Evolutionary conservation across 2,329 filamentous ascomycete genomes (phyloP).

Genomic region (Talaromyces sp.): DNA sequence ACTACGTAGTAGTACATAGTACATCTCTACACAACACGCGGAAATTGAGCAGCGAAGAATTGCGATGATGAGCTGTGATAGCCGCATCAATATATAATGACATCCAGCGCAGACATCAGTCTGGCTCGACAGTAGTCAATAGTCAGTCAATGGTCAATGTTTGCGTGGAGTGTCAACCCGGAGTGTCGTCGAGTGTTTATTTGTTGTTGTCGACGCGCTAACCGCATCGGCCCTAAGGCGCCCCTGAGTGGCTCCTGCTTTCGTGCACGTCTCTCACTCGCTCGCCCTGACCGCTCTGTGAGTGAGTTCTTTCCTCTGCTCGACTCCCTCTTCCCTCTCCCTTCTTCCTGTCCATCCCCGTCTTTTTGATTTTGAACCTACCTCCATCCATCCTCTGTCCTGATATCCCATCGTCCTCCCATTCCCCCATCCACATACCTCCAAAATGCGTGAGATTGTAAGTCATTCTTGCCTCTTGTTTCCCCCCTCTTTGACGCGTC

Average conservation of each 20-base stretch:
- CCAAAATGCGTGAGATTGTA: slow-evolving; percentile 73
- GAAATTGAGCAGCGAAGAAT: not conserved
- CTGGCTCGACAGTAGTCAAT: too few relatives aligned
- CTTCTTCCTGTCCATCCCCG: not conserved
- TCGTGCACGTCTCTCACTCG: slow-evolving; percentile 25
- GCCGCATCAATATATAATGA: too few relatives aligned
- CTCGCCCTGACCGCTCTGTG: slow-evolving; percentile 27
- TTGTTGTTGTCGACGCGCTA: slow-evolving; percentile 9
- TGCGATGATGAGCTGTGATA: not conserved
- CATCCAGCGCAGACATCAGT: too few relatives aligned
- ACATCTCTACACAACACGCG: not conserved
- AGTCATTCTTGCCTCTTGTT: slow-evolving; percentile 38
- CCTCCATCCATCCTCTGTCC: not conserved
- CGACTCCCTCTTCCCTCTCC: slow-evolving; percentile 19
- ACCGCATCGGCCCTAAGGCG: not conserved
- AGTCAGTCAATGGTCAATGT: too few relatives aligned
- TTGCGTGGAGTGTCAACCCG: too few relatives aligned
- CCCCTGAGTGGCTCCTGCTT: slow-evolving; percentile 17
- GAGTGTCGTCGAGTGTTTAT: not conserved
- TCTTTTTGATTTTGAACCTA: not conserved
- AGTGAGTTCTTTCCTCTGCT: slow-evolving; percentile 17
- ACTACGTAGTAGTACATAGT: not conserved
- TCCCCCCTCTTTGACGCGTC: slow-evolving; percentile 33
- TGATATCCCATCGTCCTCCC: not conserved
- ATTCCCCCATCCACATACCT: slow-evolving; percentile 17